These are phyloP conservation scores for Trametes cinnabarina DNA, from an alignment of 768 basidiomycete genomes.

Conservation along the genomic window DNA sequence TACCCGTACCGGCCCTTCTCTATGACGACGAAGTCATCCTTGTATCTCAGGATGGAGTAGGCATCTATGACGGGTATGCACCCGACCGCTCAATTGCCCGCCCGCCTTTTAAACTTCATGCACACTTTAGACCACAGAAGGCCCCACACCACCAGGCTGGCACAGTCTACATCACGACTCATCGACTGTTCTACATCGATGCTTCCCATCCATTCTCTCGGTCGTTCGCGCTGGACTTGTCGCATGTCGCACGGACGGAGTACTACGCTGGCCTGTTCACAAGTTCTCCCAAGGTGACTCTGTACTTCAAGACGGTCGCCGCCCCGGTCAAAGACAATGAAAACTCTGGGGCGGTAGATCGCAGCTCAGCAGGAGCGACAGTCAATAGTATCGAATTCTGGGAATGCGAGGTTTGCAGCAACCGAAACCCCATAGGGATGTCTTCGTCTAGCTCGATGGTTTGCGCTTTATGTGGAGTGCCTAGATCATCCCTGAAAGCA, in stretches of 20 bases:
- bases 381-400: conserved; percentile 49
- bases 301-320: conserved; percentile 48
- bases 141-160: conserved; percentile 77
- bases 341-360: neutral
- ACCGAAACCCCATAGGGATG: conserved; percentile 73
- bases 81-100: neutral
- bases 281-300: conserved; percentile 85
- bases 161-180: conserved; percentile 69
- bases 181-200: conserved; percentile 84
- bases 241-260: conserved; percentile 70
- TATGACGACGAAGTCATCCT: conserved; percentile 80
- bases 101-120: too few species aligned
- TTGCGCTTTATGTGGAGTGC: conserved; percentile 83
- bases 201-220: conserved; percentile 41
- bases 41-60: conserved; percentile 72
- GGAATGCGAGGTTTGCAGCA: conserved; percentile 89
- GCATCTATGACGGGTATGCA: conserved; percentile 89
- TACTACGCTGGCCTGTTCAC: conserved; percentile 88
- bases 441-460: conserved; percentile 66
- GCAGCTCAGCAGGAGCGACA: conserved; percentile 14
- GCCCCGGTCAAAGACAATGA: conserved; percentile 8
- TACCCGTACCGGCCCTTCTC: conserved; percentile 72
- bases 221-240: conserved; percentile 70
- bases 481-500: conserved; percentile 38
- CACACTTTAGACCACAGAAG: conserved; percentile 65